These are phyloP conservation scores for Apodospora peruviana DNA, from an alignment of 495 filamentous ascomycete genomes.

Conservation along the genomic window DNA sequence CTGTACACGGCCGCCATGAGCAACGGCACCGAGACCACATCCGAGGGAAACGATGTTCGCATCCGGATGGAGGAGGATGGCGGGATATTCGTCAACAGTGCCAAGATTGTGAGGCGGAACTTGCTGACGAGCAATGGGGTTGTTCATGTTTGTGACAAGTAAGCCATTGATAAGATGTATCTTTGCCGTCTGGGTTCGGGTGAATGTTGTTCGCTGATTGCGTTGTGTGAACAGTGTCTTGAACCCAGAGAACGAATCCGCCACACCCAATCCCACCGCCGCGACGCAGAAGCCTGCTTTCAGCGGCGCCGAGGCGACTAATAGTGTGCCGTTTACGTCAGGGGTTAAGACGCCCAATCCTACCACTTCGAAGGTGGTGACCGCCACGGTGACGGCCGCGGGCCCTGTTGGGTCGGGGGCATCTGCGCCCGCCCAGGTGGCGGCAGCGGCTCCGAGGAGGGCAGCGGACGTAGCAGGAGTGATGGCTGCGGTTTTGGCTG, in stretches of 20 bases:
- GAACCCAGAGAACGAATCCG: conserved; percentile 51
- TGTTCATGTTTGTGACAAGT: conserved; percentile 59
- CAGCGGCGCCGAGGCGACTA: conserved; percentile 39
- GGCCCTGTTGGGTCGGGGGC: not conserved
- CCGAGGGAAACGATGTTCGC: conserved; percentile 45
- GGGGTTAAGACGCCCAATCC: conserved; percentile 18
- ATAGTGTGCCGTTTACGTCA: conserved; percentile 41
- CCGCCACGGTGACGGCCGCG: not conserved
- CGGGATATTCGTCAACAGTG: conserved; percentile 34
- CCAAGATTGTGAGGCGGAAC: conserved; percentile 37
- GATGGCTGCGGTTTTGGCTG: too few relatives aligned
- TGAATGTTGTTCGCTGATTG: not conserved
- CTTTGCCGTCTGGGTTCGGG: not conserved
- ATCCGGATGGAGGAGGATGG: conserved; percentile 43
- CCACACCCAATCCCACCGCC: conserved; percentile 38
- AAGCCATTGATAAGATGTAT: conserved; percentile 1
- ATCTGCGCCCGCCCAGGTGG: not conserved
- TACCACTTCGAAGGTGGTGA: not conserved
- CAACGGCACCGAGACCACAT: conserved; percentile 33
- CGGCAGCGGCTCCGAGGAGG: too few relatives aligned
- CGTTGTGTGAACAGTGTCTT: conserved; percentile 40
- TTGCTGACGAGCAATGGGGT: conserved; percentile 63
- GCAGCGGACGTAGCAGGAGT: too few relatives aligned
- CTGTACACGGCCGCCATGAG: conserved; percentile 43
- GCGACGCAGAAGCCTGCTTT: conserved; percentile 46